These are phyloP conservation scores for Falciphora oryzae DNA, from an alignment of 2,329 filamentous ascomycete genomes.

Conservation along the genomic window DNA sequence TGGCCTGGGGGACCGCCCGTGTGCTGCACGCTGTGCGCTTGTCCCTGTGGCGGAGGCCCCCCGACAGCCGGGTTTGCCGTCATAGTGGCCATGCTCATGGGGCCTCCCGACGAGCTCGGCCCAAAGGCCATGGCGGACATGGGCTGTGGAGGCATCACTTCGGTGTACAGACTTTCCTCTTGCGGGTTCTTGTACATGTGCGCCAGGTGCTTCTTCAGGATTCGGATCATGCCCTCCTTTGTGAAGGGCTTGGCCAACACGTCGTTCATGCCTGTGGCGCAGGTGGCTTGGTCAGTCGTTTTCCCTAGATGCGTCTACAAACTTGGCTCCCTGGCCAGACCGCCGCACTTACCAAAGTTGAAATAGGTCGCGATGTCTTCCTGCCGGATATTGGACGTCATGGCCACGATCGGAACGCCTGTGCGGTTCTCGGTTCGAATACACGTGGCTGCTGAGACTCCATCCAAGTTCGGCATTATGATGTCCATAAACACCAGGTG, in stretches of 20 bases:
- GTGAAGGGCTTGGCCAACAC: slow-evolving; percentile 97
- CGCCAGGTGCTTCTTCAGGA: slow-evolving; percentile 84
- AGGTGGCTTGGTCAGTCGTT: not conserved
- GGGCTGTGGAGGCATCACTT: slow-evolving; percentile 31
- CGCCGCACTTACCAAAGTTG: slow-evolving; percentile 68
- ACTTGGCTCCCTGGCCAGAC: not conserved
- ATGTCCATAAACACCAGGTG: slow-evolving; percentile 84
- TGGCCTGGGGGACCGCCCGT: slow-evolving; percentile 14
- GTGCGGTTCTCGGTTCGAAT: slow-evolving; percentile 76
- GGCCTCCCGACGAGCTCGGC: slow-evolving; percentile 22
- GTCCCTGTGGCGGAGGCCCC: not conserved
- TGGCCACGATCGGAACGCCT: slow-evolving; percentile 84
- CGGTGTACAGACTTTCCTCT: slow-evolving; percentile 21
- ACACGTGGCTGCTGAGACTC: slow-evolving; percentile 87
- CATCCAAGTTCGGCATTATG: slow-evolving; percentile 95
- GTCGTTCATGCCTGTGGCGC: slow-evolving; percentile 79
- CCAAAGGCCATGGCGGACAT: slow-evolving; percentile 11
- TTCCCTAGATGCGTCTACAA: not conserved
- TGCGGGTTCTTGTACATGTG: slow-evolving; percentile 68
- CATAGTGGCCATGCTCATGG: slow-evolving; percentile 25
- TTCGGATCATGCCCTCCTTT: slow-evolving; percentile 73
- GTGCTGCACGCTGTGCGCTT: slow-evolving; percentile 16
- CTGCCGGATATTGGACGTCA: slow-evolving; percentile 97
- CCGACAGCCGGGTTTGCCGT: slow-evolving; percentile 10
- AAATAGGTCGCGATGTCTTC: slow-evolving; percentile 98